These are phyloP conservation scores for Amaranthus tricolor DNA, from an alignment of 179 eudicot species.

Conservation along the genomic window DNA sequence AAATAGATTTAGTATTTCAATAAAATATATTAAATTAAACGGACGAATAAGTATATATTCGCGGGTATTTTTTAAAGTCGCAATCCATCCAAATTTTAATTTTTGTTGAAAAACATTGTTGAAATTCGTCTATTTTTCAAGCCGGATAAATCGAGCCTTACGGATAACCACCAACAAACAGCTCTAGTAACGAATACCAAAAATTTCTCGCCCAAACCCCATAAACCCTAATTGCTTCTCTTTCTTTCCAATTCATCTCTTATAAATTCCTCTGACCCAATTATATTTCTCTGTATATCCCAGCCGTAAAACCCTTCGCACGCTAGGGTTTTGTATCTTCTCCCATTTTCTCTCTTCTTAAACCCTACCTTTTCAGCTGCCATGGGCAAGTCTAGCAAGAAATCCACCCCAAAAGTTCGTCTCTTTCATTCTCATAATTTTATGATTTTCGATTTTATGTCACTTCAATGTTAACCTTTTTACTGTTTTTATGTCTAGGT, in stretches of 20 bases:
- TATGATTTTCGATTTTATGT: neutral
- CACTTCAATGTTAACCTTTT: neutral
- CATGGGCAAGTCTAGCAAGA: conserved; percentile 68
- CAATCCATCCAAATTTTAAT: too few relatives aligned
- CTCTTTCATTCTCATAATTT: neutral
- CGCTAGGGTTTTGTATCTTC: conserved; percentile 16
- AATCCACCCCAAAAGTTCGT: conserved; percentile 52
- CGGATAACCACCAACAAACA: neutral
- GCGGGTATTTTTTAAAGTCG: too few relatives aligned
- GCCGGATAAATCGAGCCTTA: too few relatives aligned
- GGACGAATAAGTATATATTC: too few relatives aligned
- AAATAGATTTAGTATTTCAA: too few relatives aligned
- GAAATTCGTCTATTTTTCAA: too few relatives aligned
- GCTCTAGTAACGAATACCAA: too few relatives aligned
- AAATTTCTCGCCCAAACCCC: conserved; percentile 13
- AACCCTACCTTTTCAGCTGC: conserved; percentile 15
- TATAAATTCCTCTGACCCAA: conserved; percentile 13
- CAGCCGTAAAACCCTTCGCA: conserved; percentile 22
- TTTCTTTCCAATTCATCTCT: neutral
- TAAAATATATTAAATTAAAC: too few relatives aligned
- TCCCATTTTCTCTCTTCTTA: conserved; percentile 5
- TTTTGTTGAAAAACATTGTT: too few relatives aligned
- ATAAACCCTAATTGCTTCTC: conserved; percentile 23
- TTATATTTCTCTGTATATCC: neutral
- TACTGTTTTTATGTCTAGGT: conserved; percentile 30